Base-by-base conservation (phyloP, 163 green algal species). In the Smithsoniella earleae region DNA sequence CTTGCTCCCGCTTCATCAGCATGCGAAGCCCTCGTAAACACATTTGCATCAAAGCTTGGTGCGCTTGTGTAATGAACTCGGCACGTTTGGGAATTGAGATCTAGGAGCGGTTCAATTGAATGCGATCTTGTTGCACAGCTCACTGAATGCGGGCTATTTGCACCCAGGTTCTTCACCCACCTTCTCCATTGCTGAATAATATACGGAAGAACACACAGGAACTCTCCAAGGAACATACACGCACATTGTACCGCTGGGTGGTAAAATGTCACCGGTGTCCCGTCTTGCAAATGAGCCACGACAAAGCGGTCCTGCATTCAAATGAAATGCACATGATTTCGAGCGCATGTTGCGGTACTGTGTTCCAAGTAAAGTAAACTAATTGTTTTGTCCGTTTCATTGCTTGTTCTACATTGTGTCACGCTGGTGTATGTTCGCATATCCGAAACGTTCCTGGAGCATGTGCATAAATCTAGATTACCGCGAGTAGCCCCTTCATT, bases 201-300 rank as follows among this genome's bases (percentile, higher is more conserved):
- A 36, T 49, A 73, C 6, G 37, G 46, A 16, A 79, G 37, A n/a
- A 77, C 72, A 63, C 74, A 78, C 13, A 75, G 37, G 13, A 78
- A 66, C 27, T 78, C 74, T 10, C 84, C 84, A 6, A 87, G 77
- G 49, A 89, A 89, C 84, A 89, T 89, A 75, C 74, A 84, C 2
- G 75, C 79, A 6, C 72, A 80, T 76, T 93, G 88, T 10, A 95
- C 73, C 5, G 81, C 83, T 3, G 88, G 89, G 66, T 95, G 89
- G 33, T 87, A 83, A 77, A 95, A 95, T 3, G 52, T 74, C 2
- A 82, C 3, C 0, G 78, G 58, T 27, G 73, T 77, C n/a, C 86
- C 86, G 73, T 84, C 72, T 2, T 49, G 46, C 0, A 75, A 76
- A 0, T 73, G 43, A 6, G 84, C 83, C 28, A 89, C 79, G 0